Evolutionary conservation across 148 eudicot genomes (phyloP), one percentile per base, ranked within the genome.

Genomic region (Bassia scoparia): DNA sequence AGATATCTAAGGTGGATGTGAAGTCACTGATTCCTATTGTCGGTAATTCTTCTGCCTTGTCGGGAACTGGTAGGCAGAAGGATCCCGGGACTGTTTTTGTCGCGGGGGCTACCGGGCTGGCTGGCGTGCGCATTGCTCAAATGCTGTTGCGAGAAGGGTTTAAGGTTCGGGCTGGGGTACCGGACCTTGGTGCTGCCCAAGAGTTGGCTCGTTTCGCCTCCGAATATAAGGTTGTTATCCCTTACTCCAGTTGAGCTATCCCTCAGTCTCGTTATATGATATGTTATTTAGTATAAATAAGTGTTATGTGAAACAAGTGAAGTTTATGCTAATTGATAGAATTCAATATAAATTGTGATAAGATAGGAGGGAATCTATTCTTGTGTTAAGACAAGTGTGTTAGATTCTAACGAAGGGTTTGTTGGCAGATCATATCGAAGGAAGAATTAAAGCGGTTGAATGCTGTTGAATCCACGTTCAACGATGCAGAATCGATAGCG

Each of bases 81-180:
- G 97, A 95, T 52, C 73, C 92, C 1, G 89, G 87, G 5, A 95
- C 96, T 5, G 99, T 95, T 70, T 95, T 88, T 63, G 99, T 95
- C 3, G 97, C 96, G 3, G 99, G 99, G 0, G 99, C 89, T 1
- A 80, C 87, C 8, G 99, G 99, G n/a, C 93, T 79, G 72, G 83
- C 89, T 0, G 99, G 99, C 0, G 76, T 78, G 23, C 87, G 97
- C 66, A 86, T 95, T 77, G 84, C 89, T 4, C 94, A 88, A 73
- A 76, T 78, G 31, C 74, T 95, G 69, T 48, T 95, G 63, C 86
- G 94, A 0, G 76, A 90, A 67, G 99, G 97, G 21, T 95, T 88
- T 41, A n/a, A 74, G 62, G 97, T 95, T 1, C 86, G 99, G 68
- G 97, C 97, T 43, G 99, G 99, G 1, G 99, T 95, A n/a, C n/a